Evolutionary conservation across 305 asterid species (phyloP).

Genomic region (Fraxinus albicans): DNA sequence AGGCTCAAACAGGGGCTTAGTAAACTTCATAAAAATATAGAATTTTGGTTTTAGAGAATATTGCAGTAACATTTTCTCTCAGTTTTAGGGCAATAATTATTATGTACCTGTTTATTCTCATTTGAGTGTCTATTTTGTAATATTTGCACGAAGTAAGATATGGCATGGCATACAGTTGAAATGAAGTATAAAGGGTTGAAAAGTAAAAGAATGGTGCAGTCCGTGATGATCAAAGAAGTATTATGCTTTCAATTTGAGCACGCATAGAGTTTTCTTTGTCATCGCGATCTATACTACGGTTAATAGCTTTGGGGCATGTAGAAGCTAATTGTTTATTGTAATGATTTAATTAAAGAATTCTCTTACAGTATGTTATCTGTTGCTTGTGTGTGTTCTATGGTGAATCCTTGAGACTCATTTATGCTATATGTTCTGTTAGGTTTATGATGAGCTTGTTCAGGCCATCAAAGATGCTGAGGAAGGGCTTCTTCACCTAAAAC

Average conservation of each 20-base stretch:
- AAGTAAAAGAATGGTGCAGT: background rate
- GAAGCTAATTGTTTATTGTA: background rate
- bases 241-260: background rate
- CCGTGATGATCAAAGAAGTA: background rate
- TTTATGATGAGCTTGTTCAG: constrained; percentile 74
- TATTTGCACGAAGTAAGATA: background rate
- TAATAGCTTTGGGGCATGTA: background rate
- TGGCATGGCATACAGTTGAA: background rate
- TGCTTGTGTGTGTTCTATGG: constrained; percentile 6
- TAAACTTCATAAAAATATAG: background rate
- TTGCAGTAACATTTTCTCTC: background rate
- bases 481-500: constrained; percentile 84
- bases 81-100: background rate
- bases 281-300: background rate
- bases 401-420: background rate
- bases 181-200: background rate
- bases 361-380: background rate
- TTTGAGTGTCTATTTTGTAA: background rate
- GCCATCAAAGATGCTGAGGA: constrained; percentile 81
- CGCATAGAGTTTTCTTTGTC: constrained; percentile 5
- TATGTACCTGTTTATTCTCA: background rate
- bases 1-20: background rate
- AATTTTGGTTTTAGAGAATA: background rate
- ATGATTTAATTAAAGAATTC: background rate
- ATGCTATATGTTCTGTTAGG: constrained; percentile 36